These are phyloP conservation scores for Hypsizygus ulmarius DNA, from an alignment of 1,284 basidiomycete species.

Conservation along the genomic window DNA sequence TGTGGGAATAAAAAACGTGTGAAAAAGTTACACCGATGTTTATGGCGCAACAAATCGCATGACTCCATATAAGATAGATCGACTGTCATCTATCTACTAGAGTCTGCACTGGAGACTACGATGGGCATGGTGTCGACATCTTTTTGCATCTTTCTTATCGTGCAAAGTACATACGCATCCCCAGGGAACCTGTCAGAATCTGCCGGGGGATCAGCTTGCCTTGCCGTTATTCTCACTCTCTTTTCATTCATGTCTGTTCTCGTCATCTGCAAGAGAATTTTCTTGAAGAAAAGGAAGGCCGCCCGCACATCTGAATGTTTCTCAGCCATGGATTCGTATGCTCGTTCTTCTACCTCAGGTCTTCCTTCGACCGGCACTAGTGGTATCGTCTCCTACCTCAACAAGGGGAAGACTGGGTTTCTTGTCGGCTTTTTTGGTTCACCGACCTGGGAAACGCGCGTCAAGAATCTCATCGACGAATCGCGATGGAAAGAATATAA, in stretches of 20 bases:
- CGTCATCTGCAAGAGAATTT: conserved; percentile 25
- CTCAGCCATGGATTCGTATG: conserved; percentile 13
- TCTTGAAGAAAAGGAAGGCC: conserved; percentile 25
- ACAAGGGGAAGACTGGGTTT: conserved; percentile 31
- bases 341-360: conserved; percentile 20
- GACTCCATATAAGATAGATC: too few species aligned
- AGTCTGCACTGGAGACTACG: too few species aligned
- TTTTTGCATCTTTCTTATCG: conserved; percentile 7
- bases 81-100: too few species aligned
- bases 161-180: conserved; percentile 8
- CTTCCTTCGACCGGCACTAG: conserved; percentile 13
- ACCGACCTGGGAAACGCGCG: conserved; percentile 41
- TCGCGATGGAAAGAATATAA: conserved; percentile 15
- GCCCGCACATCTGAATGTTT: conserved; percentile 11
- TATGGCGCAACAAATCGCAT: too few species aligned
- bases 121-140: conserved; percentile 8
- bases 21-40: too few species aligned
- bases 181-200: conserved; percentile 10
- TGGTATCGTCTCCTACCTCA: not conserved
- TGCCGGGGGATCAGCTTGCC: conserved; percentile 17
- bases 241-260: conserved; percentile 25
- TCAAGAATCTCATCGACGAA: conserved; percentile 20
- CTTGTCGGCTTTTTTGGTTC: conserved; percentile 46
- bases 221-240: conserved; percentile 27
- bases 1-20: too few species aligned